phyloP scores from a whole-genome alignment of 2,329 filamentous ascomycete species.

The Phialocephala sp. region DNA sequence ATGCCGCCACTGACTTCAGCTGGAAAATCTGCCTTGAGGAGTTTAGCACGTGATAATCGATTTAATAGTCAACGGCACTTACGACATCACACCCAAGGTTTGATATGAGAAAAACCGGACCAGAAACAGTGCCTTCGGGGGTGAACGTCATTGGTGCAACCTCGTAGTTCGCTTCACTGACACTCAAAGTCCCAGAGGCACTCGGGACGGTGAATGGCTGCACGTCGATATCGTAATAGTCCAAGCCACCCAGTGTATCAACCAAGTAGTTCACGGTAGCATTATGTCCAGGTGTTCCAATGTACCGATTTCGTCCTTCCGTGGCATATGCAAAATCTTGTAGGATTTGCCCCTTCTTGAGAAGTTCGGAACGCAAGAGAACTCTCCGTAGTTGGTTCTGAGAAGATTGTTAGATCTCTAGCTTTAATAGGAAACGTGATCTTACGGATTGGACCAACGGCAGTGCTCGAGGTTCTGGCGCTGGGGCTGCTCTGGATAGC shows the following conservation, averaged over 20 bases:
- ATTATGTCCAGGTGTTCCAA: slow-evolving; percentile 41
- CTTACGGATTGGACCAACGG: slow-evolving; percentile 32
- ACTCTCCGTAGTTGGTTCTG: slow-evolving; percentile 30
- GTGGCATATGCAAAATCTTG: slow-evolving; percentile 30
- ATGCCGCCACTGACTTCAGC: slow-evolving; percentile 63
- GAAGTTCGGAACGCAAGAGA: slow-evolving; percentile 24
- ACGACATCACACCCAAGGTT: slow-evolving; percentile 34
- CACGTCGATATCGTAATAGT: slow-evolving; percentile 32
- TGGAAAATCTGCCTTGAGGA: slow-evolving; percentile 64
- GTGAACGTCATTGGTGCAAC: slow-evolving; percentile 28
- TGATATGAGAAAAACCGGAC: slow-evolving; percentile 26
- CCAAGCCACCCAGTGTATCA: slow-evolving; percentile 15
- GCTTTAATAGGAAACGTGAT: neutral
- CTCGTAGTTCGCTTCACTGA: slow-evolving; percentile 19
- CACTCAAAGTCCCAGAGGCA: slow-evolving; percentile 19
- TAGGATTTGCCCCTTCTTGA: slow-evolving; percentile 26
- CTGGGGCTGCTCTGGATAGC: slow-evolving; percentile 11
- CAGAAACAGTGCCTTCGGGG: slow-evolving; percentile 22
- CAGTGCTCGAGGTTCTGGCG: slow-evolving; percentile 18
- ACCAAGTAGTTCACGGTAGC: slow-evolving; percentile 53
- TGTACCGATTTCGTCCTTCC: slow-evolving; percentile 27
- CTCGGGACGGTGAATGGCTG: slow-evolving; percentile 26
- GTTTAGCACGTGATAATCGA: neutral
- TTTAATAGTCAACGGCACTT: slow-evolving; percentile 1
- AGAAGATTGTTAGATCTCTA: neutral